These are phyloP conservation scores for Cyberlindnera suaveolens DNA, from an alignment of 805 yeast species.

Conservation along the genomic window DNA sequence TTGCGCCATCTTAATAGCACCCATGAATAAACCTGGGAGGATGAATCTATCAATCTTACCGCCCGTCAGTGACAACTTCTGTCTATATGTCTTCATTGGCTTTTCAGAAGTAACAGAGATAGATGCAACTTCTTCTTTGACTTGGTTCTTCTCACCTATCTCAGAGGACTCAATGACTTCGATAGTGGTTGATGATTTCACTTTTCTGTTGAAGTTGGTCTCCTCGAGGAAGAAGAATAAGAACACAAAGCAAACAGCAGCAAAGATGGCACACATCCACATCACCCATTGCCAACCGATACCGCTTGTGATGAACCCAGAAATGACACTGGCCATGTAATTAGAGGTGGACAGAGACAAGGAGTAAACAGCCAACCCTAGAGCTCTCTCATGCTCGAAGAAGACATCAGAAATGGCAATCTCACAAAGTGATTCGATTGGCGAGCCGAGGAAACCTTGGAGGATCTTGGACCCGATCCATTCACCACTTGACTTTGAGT, in stretches of 20 bases:
- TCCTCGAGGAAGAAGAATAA: slow-evolving; percentile 47
- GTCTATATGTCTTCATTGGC: slow-evolving; percentile 32
- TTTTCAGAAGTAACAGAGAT: slow-evolving; percentile 8
- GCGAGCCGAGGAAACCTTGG: slow-evolving; percentile 33
- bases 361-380: slow-evolving; percentile 45
- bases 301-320: slow-evolving; percentile 47
- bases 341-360: slow-evolving; percentile 49
- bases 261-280: slow-evolving; percentile 41
- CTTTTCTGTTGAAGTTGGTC: slow-evolving; percentile 38
- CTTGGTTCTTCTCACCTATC: slow-evolving; percentile 6
- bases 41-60: slow-evolving; percentile 29
- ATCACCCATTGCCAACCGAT: slow-evolving; percentile 51
- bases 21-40: slow-evolving; percentile 27
- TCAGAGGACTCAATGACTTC: slow-evolving; percentile 3
- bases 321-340: slow-evolving; percentile 52
- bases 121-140: slow-evolving; percentile 14
- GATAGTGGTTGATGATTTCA: slow-evolving; percentile 10
- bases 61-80: slow-evolving; percentile 36
- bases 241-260: slow-evolving; percentile 34
- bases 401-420: slow-evolving; percentile 43
- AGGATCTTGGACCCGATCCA: slow-evolving; percentile 35
- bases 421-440: slow-evolving; percentile 44
- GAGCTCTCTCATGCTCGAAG: slow-evolving; percentile 46
- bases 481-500: slow-evolving; percentile 28
- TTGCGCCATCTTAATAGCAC: slow-evolving; percentile 35